These are phyloP conservation scores for Gloeopeniophorella convolvens DNA, from an alignment of 768 basidiomycete genomes.

Conservation along the genomic window DNA sequence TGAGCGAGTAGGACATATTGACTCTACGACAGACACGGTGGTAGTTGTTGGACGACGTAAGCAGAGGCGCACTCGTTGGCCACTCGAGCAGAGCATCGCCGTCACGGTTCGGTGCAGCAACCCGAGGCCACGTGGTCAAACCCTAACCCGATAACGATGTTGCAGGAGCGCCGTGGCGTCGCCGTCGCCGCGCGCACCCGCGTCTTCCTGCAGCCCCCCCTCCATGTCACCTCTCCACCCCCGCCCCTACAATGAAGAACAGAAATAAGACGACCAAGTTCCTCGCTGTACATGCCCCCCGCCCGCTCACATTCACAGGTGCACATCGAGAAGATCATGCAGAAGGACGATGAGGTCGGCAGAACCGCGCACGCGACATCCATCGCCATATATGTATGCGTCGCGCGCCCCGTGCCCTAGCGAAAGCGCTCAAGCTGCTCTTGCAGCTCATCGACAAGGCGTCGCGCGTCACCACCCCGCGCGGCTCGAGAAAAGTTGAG, in stretches of 20 bases:
- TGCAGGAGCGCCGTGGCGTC: not conserved
- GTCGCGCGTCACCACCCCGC: constrained; percentile 66
- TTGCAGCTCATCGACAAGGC: constrained; percentile 77
- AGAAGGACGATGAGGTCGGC: constrained; percentile 98
- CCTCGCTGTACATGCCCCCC: constrained; percentile 64
- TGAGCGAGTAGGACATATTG: constrained; percentile 37
- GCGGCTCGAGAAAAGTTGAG: constrained; percentile 85
- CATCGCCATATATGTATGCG: constrained; percentile 83
- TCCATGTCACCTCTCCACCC: not conserved
- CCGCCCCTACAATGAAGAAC: no score
- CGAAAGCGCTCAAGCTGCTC: constrained; percentile 92
- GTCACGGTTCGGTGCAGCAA: no score
- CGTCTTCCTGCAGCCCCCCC: not conserved
- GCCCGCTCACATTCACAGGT: constrained; percentile 69
- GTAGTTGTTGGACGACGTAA: no score
- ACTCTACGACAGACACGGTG: no score
- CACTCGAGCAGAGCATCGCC: no score
- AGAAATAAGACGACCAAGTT: constrained; percentile 91
- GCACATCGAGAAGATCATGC: constrained; percentile 99
- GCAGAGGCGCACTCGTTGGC: no score
- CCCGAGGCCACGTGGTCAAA: no score
- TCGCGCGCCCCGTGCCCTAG: constrained; percentile 35
- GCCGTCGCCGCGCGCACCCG: not conserved
- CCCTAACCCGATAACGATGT: not conserved
- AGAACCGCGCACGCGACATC: constrained; percentile 97